Evolutionary conservation across 208 protist genomes (phyloP), one percentile per base, ranked within the genome.

Genomic region (Trypanosoma melophagium): DNA sequence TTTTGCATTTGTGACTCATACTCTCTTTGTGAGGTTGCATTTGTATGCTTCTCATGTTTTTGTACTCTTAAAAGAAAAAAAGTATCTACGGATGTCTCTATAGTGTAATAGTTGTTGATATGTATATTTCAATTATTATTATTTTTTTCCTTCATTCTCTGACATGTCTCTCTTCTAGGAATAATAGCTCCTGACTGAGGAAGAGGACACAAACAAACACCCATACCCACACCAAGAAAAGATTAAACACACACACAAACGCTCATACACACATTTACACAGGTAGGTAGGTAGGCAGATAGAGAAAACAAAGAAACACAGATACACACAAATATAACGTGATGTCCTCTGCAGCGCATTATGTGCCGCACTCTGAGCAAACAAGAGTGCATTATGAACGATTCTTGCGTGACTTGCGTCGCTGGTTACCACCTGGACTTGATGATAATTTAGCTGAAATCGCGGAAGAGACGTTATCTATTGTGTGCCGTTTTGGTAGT

Each of bases 351-450:
- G 17, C 49, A 31, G 64, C 79, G 13, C 80, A 64, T 31, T 96
- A 96, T 58, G 77, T 86, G 28, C 90, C 90, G 8, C 90, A 94
- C 69, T 81, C 77, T 0, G 85, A 90, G 44, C 65, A 69, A 22
- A 96, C 90, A 3, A 80, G 75, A 52, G 66, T 64, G 22, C 68
- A 94, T 69, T 96, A 96, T 66, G 90, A 96, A 71, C 71, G 80
- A 41, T 82, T 96, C 22, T 76, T 96, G 52, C 74, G 79, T 13
- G 87, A 94, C 52, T 55, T 96, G 31, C 79, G 80, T 16, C 90
- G 87, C 24, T 90, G 82, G 77, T 77, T 94, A 7, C 90, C 90
- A 0, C 88, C 90, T 21, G 83, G 87, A 17, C 69, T 86, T 35
- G 77, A 89, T 56, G 90, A 92, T 53, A 69, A 83, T n/a, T 69